Conservation (phyloP, 139 green algal genomes). For the Yamagishiella unicocca region DNA sequence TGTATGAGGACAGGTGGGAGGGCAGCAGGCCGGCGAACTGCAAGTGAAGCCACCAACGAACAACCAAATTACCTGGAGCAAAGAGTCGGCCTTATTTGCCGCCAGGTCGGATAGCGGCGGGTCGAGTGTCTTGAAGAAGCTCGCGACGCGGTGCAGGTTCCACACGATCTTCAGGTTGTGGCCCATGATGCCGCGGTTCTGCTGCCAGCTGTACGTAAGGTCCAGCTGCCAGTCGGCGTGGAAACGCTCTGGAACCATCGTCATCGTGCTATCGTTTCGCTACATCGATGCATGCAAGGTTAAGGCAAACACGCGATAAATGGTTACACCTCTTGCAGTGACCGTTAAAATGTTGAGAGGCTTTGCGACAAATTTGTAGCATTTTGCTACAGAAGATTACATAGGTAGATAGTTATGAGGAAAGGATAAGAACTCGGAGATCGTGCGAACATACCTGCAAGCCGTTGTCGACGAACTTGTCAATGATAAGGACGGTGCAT, state of each 20-base stretch:
- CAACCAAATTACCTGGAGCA: neutral
- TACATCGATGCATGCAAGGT: no score
- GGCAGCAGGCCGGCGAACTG: no score
- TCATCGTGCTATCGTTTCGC: neutral
- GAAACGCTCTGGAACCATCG: neutral
- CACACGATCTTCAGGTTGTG: constrained; percentile 6
- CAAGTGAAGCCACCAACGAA: no score
- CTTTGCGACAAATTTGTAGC: no score
- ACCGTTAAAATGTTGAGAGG: no score
- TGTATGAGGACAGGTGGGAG: no score
- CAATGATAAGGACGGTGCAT: neutral
- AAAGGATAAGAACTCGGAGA: no score
- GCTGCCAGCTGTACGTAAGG: neutral
- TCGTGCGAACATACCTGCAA: neutral
- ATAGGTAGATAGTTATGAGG: no score
- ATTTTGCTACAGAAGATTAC: no score
- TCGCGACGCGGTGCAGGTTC: neutral
- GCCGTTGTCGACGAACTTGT: neutral
- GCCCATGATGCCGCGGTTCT: neutral
- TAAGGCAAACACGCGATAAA: no score
- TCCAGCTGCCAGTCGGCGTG: neutral
- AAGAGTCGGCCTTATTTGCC: neutral
- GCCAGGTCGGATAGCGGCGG: neutral
- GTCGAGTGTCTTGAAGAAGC: neutral
- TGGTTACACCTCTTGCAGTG: no score